Base-by-base conservation (phyloP, 352 stramenopile species). In the Aphanomyces invadans region DNA sequence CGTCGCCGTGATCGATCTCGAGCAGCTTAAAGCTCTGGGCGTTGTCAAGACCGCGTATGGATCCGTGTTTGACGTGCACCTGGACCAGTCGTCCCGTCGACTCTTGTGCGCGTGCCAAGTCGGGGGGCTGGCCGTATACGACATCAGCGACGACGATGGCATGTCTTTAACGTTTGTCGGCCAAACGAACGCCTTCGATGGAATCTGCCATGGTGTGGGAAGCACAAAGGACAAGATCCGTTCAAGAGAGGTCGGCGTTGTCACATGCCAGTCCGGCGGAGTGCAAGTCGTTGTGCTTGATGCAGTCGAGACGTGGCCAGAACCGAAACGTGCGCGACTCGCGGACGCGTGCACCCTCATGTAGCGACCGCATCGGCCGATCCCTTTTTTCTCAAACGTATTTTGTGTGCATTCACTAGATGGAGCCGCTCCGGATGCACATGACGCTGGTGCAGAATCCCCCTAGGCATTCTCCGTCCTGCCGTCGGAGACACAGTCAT, bases 81-180 rank as follows among this genome's bases (percentile, higher is more conserved):
- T 49, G 5, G 48, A 55, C 29, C 38, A 31, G 4, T 54, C 21
- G 11, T 44, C 54, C n/a, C 36, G 15, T 42, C 36, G 36, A 11
- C 49, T 67, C 7, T 44, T 67, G 10, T 59, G 42, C 26, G 60
- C 60, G 23, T 67, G 60, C 46, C 60, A 67, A 48, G 54, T 67
- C 15, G 60, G 60, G 21, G 60, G 60, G 26, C 60, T 67, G 12
- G 60, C 60, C 3, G 60, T 67, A 3, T 67, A 45, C 32, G 21
- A 17, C 25, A 21, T 67, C n/a, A 9, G 9, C 19, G 42, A 67
- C 11, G 31, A 48, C 11, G n/a, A 57, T n/a, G n/a, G n/a, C 2
- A 23, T 25, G 31, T 45, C 23, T 15, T 21, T 67, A n/a, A 23
- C 38, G 28, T 44, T 67, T 10, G 33, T 57, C 21, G 60, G 60